These are phyloP conservation scores for Pezicula carpinea DNA, from an alignment of 2,329 filamentous ascomycete genomes.

Conservation along the genomic window DNA sequence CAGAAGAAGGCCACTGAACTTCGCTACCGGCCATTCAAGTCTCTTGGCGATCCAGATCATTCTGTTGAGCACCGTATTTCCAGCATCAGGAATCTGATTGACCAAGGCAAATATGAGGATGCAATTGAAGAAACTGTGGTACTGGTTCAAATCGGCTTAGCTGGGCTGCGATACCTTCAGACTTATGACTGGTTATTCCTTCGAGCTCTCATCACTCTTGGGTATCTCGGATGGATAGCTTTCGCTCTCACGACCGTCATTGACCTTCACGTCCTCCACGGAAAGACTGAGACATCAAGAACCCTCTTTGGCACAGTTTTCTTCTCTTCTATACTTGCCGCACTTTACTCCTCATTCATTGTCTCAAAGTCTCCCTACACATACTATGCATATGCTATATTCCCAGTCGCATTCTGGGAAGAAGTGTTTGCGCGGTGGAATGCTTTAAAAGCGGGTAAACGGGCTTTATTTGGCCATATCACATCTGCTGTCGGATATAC, in stretches of 20 bases:
- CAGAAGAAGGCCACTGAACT: conserved; percentile 73
- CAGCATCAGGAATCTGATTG: conserved; percentile 64
- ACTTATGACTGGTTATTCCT: conserved; percentile 99
- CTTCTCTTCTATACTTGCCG: conserved; percentile 73
- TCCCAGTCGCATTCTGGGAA: conserved; percentile 95
- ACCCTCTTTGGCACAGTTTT: conserved; percentile 52
- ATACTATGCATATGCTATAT: conserved; percentile 90
- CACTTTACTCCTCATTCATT: conserved; percentile 73
- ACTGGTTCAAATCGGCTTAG: conserved; percentile 71
- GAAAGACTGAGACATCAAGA: conserved; percentile 59
- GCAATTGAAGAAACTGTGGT: conserved; percentile 75
- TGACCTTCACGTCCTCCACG: conserved; percentile 79
- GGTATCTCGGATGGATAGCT: conserved; percentile 93
- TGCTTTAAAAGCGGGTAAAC: conserved; percentile 62
- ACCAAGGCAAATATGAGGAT: conserved; percentile 60
- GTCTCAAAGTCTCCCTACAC: conserved; percentile 73
- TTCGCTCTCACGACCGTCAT: conserved; percentile 88
- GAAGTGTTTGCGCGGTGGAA: conserved; percentile 78
- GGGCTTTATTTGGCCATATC: conserved; percentile 65
- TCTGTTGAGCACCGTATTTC: conserved; percentile 63
- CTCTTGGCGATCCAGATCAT: conserved; percentile 58
- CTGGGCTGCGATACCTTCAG: conserved; percentile 88
- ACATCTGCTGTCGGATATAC: conserved; percentile 52
- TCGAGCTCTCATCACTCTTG: conserved; percentile 78
- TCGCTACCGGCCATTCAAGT: conserved; percentile 70